phyloP scores from a whole-genome alignment of 2,329 filamentous ascomycete genomes.

The Diaporthe helianthi region DNA sequence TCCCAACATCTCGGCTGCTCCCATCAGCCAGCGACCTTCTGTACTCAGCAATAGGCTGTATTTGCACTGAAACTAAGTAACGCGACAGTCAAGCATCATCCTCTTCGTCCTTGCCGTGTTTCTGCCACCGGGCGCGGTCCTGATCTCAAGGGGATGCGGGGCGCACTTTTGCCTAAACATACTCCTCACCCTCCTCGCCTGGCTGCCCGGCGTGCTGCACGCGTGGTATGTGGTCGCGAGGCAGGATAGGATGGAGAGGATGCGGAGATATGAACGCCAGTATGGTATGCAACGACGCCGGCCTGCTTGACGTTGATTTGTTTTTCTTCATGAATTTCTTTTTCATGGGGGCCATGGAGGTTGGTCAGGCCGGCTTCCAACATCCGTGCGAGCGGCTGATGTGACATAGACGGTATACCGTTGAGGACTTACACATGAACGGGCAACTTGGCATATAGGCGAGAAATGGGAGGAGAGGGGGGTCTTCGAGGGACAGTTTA shows the following conservation, averaged over 20 bases:
- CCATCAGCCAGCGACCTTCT: background rate
- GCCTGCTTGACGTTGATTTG: conserved; percentile 20
- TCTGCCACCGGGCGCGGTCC: conserved; percentile 17
- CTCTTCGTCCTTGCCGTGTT: conserved; percentile 24
- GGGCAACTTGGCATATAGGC: background rate
- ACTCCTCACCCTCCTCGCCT: conserved; percentile 15
- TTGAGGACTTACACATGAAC: background rate
- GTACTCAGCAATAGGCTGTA: background rate
- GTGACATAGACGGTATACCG: background rate
- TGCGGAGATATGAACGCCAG: conserved; percentile 3
- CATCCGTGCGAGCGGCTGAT: background rate
- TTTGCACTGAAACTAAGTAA: background rate
- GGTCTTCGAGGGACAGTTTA: background rate
- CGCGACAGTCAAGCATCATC: conserved; percentile 11
- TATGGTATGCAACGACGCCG: conserved; percentile 18
- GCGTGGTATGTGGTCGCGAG: conserved; percentile 24
- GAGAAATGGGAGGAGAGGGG: background rate
- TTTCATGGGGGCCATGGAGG: background rate
- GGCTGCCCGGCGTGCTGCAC: conserved; percentile 26
- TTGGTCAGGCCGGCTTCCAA: background rate
- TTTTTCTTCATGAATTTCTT: too few species aligned
- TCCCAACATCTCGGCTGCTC: too few species aligned
- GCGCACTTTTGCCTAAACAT: conserved; percentile 29
- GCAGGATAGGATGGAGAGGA: conserved; percentile 16
- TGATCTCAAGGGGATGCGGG: conserved; percentile 19